These are phyloP conservation scores for Diaporthe sp. DNA, from an alignment of 2,329 filamentous ascomycete species.

Conservation along the genomic window DNA sequence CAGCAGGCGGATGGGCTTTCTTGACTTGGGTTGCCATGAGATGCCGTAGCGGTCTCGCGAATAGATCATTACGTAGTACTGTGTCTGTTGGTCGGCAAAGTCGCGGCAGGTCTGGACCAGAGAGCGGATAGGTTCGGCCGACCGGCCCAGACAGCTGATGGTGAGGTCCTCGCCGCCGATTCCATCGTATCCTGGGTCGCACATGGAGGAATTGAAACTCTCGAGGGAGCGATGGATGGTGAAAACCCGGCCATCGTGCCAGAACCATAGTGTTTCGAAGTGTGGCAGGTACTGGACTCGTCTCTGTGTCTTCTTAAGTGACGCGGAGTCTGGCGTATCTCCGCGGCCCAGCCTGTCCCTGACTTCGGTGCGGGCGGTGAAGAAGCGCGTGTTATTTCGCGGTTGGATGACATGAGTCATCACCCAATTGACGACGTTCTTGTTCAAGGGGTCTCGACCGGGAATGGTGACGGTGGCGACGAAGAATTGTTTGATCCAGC, in stretches of 20 bases:
- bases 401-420: slow-evolving; percentile 53
- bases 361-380: slow-evolving; percentile 58
- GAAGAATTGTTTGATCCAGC: slow-evolving; percentile 57
- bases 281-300: slow-evolving; percentile 59
- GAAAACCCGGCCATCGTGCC: slow-evolving; percentile 60
- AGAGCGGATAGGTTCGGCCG: slow-evolving; percentile 60
- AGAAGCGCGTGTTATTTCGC: slow-evolving; percentile 53
- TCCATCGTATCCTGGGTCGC: slow-evolving; percentile 59
- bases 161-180: slow-evolving; percentile 60
- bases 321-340: slow-evolving; percentile 46
- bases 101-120: slow-evolving; percentile 62
- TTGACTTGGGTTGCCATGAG: slow-evolving; percentile 62
- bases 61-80: slow-evolving; percentile 65
- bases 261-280: slow-evolving; percentile 62
- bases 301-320: slow-evolving; percentile 56
- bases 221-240: slow-evolving; percentile 57
- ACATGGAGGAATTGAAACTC: slow-evolving; percentile 51
- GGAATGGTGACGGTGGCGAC: slow-evolving; percentile 59
- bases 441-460: slow-evolving; percentile 58
- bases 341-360: slow-evolving; percentile 51
- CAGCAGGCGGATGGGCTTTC: slow-evolving; percentile 61
- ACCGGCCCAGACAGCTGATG: slow-evolving; percentile 64
- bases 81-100: slow-evolving; percentile 60
- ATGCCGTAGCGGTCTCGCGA: slow-evolving; percentile 59
- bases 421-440: slow-evolving; percentile 60